Evolutionary conservation across 2,329 filamentous ascomycete species (phyloP).

Genomic region (Aspergillus aculeatus): DNA sequence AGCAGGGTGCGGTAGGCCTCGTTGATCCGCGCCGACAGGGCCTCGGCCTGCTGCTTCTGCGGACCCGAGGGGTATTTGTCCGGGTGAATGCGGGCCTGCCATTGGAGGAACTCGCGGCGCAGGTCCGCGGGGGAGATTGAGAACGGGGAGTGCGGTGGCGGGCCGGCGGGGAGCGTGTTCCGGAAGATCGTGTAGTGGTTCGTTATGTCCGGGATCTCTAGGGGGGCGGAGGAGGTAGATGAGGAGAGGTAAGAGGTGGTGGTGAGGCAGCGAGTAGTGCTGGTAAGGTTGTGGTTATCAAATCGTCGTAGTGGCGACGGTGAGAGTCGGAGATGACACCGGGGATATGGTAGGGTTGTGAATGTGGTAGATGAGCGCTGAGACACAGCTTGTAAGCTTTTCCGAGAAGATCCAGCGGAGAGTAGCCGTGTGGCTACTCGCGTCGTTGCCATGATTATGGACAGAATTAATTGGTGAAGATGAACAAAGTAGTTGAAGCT

Average conservation of each 20-base stretch:
- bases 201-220: slow-evolving; percentile 35
- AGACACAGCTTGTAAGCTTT: slow-evolving; percentile 7
- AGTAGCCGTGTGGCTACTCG: not conserved
- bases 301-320: slow-evolving; percentile 1
- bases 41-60: slow-evolving; percentile 65
- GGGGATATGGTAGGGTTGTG: not conserved
- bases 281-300: not conserved
- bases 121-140: slow-evolving; percentile 67
- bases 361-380: slow-evolving; percentile 6
- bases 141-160: slow-evolving; percentile 77
- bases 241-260: slow-evolving; percentile 20
- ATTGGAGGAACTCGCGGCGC: slow-evolving; percentile 78
- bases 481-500: not conserved
- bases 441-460: not conserved
- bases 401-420: not conserved
- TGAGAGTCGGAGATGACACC: not conserved
- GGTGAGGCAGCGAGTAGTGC: not conserved
- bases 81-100: slow-evolving; percentile 61
- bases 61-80: slow-evolving; percentile 49
- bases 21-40: slow-evolving; percentile 79
- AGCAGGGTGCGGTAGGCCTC: slow-evolving; percentile 84
- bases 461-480: not conserved
- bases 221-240: slow-evolving; percentile 10
- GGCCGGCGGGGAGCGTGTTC: slow-evolving; percentile 69
- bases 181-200: slow-evolving; percentile 91